A percentile compares a stretch with the other conserved stretches of the same genome.
Evolutionary conservation across 148 eudicot genomes (phyloP).

Genomic region (Dysphania ambrosioides): DNA sequence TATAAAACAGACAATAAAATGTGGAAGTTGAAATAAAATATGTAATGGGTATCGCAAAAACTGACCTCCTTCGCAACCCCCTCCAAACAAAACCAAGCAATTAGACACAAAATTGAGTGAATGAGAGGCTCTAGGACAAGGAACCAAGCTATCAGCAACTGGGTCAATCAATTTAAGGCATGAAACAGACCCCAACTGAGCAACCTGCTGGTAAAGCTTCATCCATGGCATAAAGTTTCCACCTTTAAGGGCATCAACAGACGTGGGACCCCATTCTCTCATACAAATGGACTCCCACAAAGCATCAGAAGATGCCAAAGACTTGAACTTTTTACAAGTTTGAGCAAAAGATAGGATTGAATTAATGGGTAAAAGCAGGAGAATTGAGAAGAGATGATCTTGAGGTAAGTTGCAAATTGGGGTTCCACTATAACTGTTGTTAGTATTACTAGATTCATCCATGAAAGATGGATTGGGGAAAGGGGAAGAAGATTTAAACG

Average conservation of each 20-base stretch:
- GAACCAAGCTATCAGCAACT: slow-evolving; percentile 36
- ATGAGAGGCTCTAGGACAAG: slow-evolving; percentile 88
- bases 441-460: slow-evolving; percentile 16
- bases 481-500: background rate
- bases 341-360: slow-evolving; percentile 68
- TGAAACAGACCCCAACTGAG: slow-evolving; percentile 49
- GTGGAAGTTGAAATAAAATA: background rate
- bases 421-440: slow-evolving; percentile 20
- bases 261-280: slow-evolving; percentile 71
- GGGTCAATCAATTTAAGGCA: slow-evolving; percentile 48
- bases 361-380: slow-evolving; percentile 57
- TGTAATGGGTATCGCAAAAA: slow-evolving; percentile 13
- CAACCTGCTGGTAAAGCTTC: slow-evolving; percentile 60
- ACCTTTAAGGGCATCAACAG: slow-evolving; percentile 49
- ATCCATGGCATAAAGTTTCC: slow-evolving; percentile 45
- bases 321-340: slow-evolving; percentile 62
- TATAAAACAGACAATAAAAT: background rate
- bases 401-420: slow-evolving; percentile 43
- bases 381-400: slow-evolving; percentile 74
- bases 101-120: slow-evolving; percentile 69
- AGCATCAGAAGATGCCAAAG: slow-evolving; percentile 48
- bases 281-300: slow-evolving; percentile 81
- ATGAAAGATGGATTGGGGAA: background rate
- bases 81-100: slow-evolving; percentile 86
- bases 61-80: slow-evolving; percentile 91